Evolutionary conservation across 2,329 filamentous ascomycete genomes (phyloP).

Genomic region (Anthostomella pinea): DNA sequence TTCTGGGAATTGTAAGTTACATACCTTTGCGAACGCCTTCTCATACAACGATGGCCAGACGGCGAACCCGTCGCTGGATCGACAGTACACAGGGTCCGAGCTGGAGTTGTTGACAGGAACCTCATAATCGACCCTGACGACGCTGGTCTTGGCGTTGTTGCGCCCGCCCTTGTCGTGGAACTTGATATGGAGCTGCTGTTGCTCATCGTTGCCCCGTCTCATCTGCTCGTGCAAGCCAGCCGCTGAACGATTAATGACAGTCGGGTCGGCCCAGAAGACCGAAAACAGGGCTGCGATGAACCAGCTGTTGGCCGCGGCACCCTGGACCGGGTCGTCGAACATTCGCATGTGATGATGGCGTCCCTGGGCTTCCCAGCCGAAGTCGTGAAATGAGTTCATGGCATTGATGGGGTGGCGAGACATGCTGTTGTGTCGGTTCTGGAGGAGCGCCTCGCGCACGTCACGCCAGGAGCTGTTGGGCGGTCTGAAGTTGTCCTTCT

Average conservation of each 20-base stretch:
- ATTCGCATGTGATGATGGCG: slow-evolving; percentile 25
- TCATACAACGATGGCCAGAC: slow-evolving; percentile 46
- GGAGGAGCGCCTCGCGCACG: slow-evolving; percentile 36
- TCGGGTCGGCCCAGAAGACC: slow-evolving; percentile 43
- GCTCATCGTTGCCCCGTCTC: slow-evolving; percentile 15
- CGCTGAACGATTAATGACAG: slow-evolving; percentile 38
- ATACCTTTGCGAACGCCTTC: slow-evolving; percentile 47
- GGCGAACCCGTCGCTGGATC: slow-evolving; percentile 38
- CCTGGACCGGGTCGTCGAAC: slow-evolving; percentile 44
- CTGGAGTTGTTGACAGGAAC: slow-evolving; percentile 44
- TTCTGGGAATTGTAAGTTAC: no score
- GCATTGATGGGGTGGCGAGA: slow-evolving; percentile 32
- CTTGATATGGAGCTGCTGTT: slow-evolving; percentile 30
- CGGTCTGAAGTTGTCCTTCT: slow-evolving; percentile 34
- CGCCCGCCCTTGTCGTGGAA: slow-evolving; percentile 45
- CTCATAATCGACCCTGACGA: slow-evolving; percentile 41
- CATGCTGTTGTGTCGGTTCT: slow-evolving; percentile 29
- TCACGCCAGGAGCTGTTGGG: slow-evolving; percentile 42
- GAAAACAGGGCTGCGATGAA: slow-evolving; percentile 44
- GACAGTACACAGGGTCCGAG: slow-evolving; percentile 41
- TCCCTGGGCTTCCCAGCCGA: slow-evolving; percentile 16
- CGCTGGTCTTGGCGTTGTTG: slow-evolving; percentile 38
- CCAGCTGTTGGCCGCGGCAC: slow-evolving; percentile 41
- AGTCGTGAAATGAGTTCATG: slow-evolving; percentile 26
- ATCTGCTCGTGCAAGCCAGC: slow-evolving; percentile 9